These are phyloP conservation scores for Beauveria caledonica DNA, from an alignment of 2,329 filamentous ascomycete genomes.

Conservation along the genomic window DNA sequence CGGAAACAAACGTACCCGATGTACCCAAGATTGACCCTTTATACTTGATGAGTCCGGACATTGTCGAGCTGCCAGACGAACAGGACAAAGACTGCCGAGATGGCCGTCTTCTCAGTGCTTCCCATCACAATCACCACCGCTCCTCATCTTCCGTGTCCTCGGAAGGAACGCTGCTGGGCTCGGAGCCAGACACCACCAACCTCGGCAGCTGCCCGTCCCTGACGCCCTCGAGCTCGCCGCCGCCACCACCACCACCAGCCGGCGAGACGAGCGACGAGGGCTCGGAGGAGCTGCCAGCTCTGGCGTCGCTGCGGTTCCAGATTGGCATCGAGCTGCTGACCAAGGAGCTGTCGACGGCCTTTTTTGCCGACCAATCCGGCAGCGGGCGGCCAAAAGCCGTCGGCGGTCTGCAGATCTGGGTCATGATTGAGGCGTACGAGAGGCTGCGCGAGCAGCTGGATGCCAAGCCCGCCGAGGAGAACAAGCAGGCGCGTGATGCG, in stretches of 20 bases:
- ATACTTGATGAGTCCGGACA: not conserved
- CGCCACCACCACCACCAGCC: no score
- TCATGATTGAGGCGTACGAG: constrained; percentile 54
- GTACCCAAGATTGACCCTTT: not conserved
- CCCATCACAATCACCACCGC: not conserved
- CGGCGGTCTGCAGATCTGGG: constrained; percentile 40
- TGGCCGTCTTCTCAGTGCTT: not conserved
- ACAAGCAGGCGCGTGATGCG: constrained; percentile 25
- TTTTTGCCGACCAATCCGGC: constrained; percentile 24
- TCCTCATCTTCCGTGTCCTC: constrained; percentile 31
- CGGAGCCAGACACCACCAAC: constrained; percentile 34
- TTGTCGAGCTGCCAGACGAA: not conserved
- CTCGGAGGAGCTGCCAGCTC: not conserved
- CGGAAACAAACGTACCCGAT: constrained; percentile 14
- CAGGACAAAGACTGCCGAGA: constrained; percentile 15
- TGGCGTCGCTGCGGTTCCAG: constrained; percentile 32
- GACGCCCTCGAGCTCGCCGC: not conserved
- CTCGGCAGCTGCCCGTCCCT: constrained; percentile 3
- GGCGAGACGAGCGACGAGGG: not conserved
- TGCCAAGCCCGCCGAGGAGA: constrained; percentile 26
- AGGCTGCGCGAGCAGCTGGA: constrained; percentile 39
- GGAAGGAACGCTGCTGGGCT: constrained; percentile 37
- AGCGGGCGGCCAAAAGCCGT: constrained; percentile 14
- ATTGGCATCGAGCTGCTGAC: constrained; percentile 44
- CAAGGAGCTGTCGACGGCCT: constrained; percentile 38